These are phyloP conservation scores for Arthrocladium fulminans DNA, from an alignment of 2,329 filamentous ascomycete species.

Conservation along the genomic window DNA sequence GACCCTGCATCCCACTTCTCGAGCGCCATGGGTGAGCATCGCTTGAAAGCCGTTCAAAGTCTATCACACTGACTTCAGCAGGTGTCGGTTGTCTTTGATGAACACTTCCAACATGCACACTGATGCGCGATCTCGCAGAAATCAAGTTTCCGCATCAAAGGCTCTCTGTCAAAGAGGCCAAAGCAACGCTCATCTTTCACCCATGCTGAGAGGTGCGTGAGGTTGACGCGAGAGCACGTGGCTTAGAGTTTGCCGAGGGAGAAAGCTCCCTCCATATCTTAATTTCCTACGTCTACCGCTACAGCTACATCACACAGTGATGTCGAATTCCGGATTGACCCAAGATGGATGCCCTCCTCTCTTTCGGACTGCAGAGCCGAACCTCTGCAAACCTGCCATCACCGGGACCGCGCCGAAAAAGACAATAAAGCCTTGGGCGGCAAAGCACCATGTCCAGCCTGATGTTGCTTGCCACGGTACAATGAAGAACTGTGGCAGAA, in stretches of 20 bases:
- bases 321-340: conserved; percentile 39
- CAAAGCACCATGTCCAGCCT: conserved; percentile 46
- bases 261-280: no score
- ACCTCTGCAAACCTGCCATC: conserved; percentile 34
- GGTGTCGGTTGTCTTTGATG: no score
- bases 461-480: conserved; percentile 37
- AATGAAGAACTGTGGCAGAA: conserved; percentile 40
- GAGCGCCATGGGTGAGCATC: no score
- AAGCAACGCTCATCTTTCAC: neutral
- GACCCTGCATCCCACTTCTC: no score
- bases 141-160: neutral
- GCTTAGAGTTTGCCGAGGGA: neutral
- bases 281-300: neutral
- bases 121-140: neutral
- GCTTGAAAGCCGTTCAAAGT: neutral
- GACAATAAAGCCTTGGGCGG: conserved; percentile 41
- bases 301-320: neutral
- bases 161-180: neutral
- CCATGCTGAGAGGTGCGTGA: neutral
- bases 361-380: conserved; percentile 31
- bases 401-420: conserved; percentile 32
- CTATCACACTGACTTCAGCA: no score
- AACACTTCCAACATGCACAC: no score
- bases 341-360: conserved; percentile 34
- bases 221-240: neutral